Conservation (phyloP, 371 early-diverging fungal species). For the Circinella umbellata region DNA sequence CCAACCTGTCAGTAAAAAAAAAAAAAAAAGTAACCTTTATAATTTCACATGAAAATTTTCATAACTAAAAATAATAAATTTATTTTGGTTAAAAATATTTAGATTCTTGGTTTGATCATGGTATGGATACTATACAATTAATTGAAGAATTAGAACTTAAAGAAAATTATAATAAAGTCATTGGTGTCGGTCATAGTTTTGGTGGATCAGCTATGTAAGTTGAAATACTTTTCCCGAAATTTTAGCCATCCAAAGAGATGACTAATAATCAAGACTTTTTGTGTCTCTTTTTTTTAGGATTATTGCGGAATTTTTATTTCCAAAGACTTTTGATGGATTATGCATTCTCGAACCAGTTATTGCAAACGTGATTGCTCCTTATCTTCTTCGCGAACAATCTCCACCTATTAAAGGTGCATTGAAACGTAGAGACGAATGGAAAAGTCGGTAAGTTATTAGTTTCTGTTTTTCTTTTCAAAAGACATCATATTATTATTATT, state of each 20-base stretch:
- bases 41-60: neutral
- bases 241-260: neutral
- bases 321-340: conserved; percentile 37
- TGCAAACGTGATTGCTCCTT: conserved; percentile 11
- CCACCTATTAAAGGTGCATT: conserved; percentile 14
- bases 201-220: conserved; percentile 46
- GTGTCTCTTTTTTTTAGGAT: no score
- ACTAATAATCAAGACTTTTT: neutral
- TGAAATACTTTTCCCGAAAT: neutral
- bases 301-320: conserved; percentile 33
- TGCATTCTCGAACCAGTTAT: conserved; percentile 37
- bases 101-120: conserved; percentile 51
- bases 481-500: no score
- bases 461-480: no score
- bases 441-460: conserved; percentile 4
- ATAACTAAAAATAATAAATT: neutral
- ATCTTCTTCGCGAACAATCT: conserved; percentile 18
- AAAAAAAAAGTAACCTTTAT: neutral
- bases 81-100: neutral
- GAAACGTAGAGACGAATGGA: conserved; percentile 1
- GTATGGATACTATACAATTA: conserved; percentile 42
- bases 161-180: conserved; percentile 27
- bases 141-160: conserved; percentile 36
- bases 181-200: conserved; percentile 48
- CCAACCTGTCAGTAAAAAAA: conserved; percentile 31